These are phyloP conservation scores for Pistacia atlantica DNA, from an alignment of 345 rosid species.

Conservation along the genomic window DNA sequence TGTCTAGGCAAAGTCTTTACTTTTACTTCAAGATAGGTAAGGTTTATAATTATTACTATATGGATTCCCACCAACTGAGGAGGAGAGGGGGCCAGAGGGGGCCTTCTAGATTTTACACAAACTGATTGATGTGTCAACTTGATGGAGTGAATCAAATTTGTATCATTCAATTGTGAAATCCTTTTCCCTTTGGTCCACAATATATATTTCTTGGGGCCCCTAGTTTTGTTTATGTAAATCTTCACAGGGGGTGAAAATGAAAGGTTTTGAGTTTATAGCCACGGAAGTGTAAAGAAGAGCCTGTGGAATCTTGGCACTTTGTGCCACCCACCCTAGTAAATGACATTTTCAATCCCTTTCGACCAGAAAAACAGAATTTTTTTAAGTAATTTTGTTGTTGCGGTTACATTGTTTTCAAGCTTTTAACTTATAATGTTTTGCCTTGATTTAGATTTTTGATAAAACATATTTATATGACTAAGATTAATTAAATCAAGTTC, in stretches of 20 bases:
- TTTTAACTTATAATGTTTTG: neutral
- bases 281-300: constrained; percentile 18
- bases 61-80: neutral
- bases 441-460: neutral
- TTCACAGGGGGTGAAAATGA: constrained; percentile 23
- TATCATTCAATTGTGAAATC: constrained; percentile 11
- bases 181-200: neutral
- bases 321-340: constrained; percentile 9
- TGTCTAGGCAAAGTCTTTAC: neutral
- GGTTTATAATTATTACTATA: neutral
- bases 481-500: neutral
- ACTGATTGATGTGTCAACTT: neutral
- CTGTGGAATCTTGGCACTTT: neutral
- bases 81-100: neutral
- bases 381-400: constrained; percentile 14
- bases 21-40: neutral
- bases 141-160: neutral
- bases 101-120: constrained; percentile 14
- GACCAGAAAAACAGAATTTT: constrained; percentile 6
- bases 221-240: neutral
- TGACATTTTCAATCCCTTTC: constrained; percentile 16
- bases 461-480: neutral
- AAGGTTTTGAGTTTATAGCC: constrained; percentile 28
- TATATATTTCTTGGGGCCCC: neutral
- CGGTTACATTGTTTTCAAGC: neutral